Base-by-base conservation (phyloP, 2,329 filamentous ascomycete species). In the Remersonia thermophila region DNA sequence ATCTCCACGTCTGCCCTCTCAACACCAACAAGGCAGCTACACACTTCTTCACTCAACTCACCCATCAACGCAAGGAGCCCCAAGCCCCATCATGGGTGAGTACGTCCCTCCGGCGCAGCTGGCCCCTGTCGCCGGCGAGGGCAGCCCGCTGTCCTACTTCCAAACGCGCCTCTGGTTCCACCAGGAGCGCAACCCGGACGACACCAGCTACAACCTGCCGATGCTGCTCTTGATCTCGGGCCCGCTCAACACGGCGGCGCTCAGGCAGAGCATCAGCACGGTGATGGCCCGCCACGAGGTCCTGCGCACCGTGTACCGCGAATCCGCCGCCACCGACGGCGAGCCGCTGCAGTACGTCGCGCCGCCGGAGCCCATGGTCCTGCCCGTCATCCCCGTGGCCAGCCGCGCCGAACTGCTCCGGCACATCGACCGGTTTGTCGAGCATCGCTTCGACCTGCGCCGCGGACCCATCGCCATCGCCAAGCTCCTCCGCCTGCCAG, bases 391-490 rank as follows among this genome's bases (percentile, higher is more conserved):
- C 20, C n/a, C 35, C 2, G 35, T 37, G n/a, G n/a, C n/a, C n/a
- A 16, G 23, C 35, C 29, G 16, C 23, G 11, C 12, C 23, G 14
- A 32, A n/a, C 12, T 37, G 29, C 30, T 32, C 23, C 29, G 32
- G 3, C 10, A 27, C 5, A 29, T 37, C 14, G 25, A 28, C 30
- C 35, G 15, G 12, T 14, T 37, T 25, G 23, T 32, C 3, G 23
- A 32, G 14, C 35, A 37, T 25, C 35, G 35, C 29, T 37, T 37
- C 30, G 35, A 37, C 35, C 23, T 37, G 11, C 30, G 35, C 29
- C 29, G 20, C 20, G 35, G 35, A 10, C 35, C 35, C 20, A 37
- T 37, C 30, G 27, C 28, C 26, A 28, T 37, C 30, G 20, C 30
- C 10, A 15, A 25, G 15, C 30, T 37, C 14, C 13, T 37, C 12